A percentile compares a stretch with the other conserved stretches of the same genome.
phyloP scores from a whole-genome alignment of 495 filamentous ascomycete species.

The Talaromyces trachyspermus region DNA sequence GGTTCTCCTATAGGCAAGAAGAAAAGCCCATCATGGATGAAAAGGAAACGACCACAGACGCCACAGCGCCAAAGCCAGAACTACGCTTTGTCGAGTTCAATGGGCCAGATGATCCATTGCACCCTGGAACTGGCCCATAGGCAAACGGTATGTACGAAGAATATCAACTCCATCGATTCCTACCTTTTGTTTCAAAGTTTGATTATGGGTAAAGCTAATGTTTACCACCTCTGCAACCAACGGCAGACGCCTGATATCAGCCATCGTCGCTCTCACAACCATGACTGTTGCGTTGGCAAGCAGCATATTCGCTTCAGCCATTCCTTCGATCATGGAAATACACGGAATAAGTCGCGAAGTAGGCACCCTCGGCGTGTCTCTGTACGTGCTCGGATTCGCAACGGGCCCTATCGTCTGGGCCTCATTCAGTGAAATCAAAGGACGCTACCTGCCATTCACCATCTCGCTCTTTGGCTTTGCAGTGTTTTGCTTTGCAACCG shows the following conservation, averaged over 20 bases:
- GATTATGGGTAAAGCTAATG: background rate
- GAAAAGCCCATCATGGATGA: too few relatives aligned
- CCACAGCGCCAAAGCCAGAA: background rate
- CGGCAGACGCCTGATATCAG: constrained; percentile 4
- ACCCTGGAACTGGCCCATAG: constrained; percentile 13
- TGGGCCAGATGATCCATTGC: constrained; percentile 11
- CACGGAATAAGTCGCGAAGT: constrained; percentile 15
- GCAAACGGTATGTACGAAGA: constrained; percentile 7
- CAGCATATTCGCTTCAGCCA: constrained; percentile 16
- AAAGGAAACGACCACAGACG: too few relatives aligned
- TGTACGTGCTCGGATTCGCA: constrained; percentile 19
- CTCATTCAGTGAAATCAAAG: constrained; percentile 17
- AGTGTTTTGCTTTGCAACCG: constrained; percentile 44
- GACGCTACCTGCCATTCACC: constrained; percentile 11
- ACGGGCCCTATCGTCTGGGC: constrained; percentile 15
- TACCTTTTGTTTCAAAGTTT: background rate
- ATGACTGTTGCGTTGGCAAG: constrained; percentile 16
- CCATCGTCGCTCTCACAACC: constrained; percentile 13
- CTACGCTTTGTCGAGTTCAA: constrained; percentile 12
- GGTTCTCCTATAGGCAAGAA: too few relatives aligned
- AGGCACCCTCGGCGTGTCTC: constrained; percentile 13
- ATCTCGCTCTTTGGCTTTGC: constrained; percentile 30
- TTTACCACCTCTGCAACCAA: background rate
- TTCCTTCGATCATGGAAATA: constrained; percentile 8
- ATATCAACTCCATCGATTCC: background rate